These are phyloP conservation scores for Aspergillus heteromorphus DNA, from an alignment of 495 filamentous ascomycete genomes.

Conservation along the genomic window DNA sequence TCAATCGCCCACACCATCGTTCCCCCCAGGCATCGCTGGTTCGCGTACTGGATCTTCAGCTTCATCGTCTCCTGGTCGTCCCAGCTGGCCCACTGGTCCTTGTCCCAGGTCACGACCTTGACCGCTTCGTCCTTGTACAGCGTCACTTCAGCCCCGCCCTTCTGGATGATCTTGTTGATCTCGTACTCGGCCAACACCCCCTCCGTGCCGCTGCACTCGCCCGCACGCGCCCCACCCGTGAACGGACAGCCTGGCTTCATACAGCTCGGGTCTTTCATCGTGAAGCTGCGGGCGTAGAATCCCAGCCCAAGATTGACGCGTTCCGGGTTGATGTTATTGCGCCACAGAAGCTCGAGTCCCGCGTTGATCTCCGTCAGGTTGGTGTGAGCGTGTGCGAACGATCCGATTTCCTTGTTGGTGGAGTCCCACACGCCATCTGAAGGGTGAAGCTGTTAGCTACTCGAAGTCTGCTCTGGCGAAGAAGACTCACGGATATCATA, in stretches of 20 bases:
- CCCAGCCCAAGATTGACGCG: slow-evolving; percentile 39
- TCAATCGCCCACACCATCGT: slow-evolving; percentile 23
- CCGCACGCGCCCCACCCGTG: slow-evolving; percentile 14
- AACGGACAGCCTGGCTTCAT: slow-evolving; percentile 26
- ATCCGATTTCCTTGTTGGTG: slow-evolving; percentile 11
- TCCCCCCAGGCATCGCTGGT: slow-evolving; percentile 22
- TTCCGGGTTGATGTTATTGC: slow-evolving; percentile 23
- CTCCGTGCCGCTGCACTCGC: slow-evolving; percentile 28
- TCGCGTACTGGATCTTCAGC: slow-evolving; percentile 37
- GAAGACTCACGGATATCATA: slow-evolving; percentile 37
- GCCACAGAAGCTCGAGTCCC: slow-evolving; percentile 35
- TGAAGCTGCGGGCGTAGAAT: slow-evolving; percentile 39
- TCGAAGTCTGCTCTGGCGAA: not conserved
- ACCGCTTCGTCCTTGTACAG: slow-evolving; percentile 16
- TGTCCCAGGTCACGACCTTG: slow-evolving; percentile 35
- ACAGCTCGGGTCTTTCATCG: slow-evolving; percentile 29
- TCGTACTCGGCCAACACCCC: slow-evolving; percentile 20
- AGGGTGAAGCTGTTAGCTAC: not conserved
- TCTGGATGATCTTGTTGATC: slow-evolving; percentile 11
- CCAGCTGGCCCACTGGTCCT: slow-evolving; percentile 45
- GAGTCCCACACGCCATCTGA: slow-evolving; percentile 25
- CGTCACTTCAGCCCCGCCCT: not conserved
- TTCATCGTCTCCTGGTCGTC: slow-evolving; percentile 39
- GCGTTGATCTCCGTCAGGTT: slow-evolving; percentile 37
- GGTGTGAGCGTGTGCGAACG: slow-evolving; percentile 26